Percentiles rank a stretch among this genome's conserved stretches.
Evolutionary conservation across 2,329 filamentous ascomycete genomes (phyloP).

Genomic region (Beauveria australis): DNA sequence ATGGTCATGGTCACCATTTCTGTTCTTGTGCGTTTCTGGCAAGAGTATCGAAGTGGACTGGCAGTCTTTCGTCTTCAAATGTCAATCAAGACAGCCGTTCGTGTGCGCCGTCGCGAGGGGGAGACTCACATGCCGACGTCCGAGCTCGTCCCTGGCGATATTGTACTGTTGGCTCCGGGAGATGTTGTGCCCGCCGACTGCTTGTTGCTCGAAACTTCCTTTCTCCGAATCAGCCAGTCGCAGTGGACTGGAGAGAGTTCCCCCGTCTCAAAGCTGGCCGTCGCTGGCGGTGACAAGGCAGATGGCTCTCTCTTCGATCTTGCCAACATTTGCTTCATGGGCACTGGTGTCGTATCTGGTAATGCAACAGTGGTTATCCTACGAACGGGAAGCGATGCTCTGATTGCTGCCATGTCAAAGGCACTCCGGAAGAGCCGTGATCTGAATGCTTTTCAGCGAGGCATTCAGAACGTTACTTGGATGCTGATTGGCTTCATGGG

Average conservation of each 20-base stretch:
- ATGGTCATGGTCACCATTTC: conserved; percentile 20
- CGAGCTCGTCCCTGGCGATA: conserved; percentile 20
- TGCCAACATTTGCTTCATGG: conserved; percentile 21
- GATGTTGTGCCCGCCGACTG: conserved; percentile 22
- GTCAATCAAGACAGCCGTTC: conserved; percentile 17
- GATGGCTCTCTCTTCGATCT: conserved; percentile 18
- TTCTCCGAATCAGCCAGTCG: conserved; percentile 22
- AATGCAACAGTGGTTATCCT: conserved; percentile 19
- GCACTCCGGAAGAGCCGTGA: conserved; percentile 18
- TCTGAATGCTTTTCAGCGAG: conserved; percentile 20
- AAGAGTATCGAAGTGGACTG: conserved; percentile 20
- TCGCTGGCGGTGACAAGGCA: conserved; percentile 14
- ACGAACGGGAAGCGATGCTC: conserved; percentile 18
- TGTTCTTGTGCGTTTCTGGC: conserved; percentile 21
- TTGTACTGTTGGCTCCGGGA: conserved; percentile 17
- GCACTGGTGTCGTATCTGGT: conserved; percentile 21
- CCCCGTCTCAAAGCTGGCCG: conserved; percentile 18
- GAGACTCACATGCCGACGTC: conserved; percentile 11
- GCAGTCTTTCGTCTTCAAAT: conserved; percentile 19
- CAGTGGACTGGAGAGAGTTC: conserved; percentile 23
- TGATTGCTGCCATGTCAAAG: conserved; percentile 21
- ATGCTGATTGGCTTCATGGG: conserved; percentile 23
- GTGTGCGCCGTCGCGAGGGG: conserved; percentile 15
- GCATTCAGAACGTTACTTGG: conserved; percentile 22
- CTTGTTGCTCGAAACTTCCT: conserved; percentile 20